A percentile compares a stretch with the other conserved stretches of the same genome.
Conservation (phyloP, 345 rosid genomes). For the Eucalyptus pumila region DNA sequence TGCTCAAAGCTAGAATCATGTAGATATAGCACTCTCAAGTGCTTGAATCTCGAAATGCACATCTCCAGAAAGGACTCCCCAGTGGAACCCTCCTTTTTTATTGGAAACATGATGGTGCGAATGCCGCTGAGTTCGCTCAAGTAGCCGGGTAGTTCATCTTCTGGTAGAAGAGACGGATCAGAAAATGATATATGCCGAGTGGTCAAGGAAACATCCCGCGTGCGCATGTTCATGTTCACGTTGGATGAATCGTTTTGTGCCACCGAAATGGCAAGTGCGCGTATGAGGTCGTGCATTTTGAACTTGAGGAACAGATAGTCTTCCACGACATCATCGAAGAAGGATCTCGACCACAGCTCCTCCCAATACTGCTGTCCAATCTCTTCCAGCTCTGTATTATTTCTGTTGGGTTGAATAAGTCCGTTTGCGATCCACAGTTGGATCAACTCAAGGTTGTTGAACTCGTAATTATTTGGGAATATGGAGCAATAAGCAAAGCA, state of each 20-base stretch:
- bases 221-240: not conserved
- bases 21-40: not conserved
- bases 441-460: not conserved
- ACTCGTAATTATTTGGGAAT: slow-evolving; percentile 8
- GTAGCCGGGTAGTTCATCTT: not conserved
- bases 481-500: slow-evolving; percentile 26
- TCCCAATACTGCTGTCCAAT: slow-evolving; percentile 4
- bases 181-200: not conserved
- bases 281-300: slow-evolving; percentile 21
- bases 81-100: not conserved
- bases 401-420: not conserved
- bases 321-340: slow-evolving; percentile 5
- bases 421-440: slow-evolving; percentile 3
- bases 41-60: not conserved
- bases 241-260: not conserved
- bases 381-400: not conserved
- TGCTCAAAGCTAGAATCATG: not conserved
- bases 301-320: not conserved
- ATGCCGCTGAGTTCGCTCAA: not conserved
- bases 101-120: not conserved
- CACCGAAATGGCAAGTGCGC: slow-evolving; percentile 7
- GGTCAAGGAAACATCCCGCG: not conserved
- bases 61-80: not conserved
- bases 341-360: slow-evolving; percentile 14
- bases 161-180: not conserved